A percentile compares a stretch with the other conserved stretches of the same genome.
phyloP scores from a whole-genome alignment of 108 stramenopile species.

The Cafeteria roenbergensis region DNA sequence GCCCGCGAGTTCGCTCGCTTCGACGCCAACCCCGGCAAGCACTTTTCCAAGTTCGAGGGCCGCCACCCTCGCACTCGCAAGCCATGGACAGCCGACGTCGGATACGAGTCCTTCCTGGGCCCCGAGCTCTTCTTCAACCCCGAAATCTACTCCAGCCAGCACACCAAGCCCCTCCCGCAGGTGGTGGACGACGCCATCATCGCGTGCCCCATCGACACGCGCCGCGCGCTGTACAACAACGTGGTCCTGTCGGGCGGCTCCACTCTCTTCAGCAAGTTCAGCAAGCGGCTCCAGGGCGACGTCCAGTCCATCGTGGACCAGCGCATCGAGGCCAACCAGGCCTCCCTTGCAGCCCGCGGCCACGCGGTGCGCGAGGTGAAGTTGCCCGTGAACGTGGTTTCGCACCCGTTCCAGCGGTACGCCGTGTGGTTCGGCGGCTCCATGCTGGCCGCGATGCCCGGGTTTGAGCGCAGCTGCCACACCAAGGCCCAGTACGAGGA shows the following conservation, averaged over 20 bases:
- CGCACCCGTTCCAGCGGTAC: slow-evolving; percentile 45
- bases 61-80: slow-evolving; percentile 18
- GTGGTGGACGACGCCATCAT: slow-evolving; percentile 54
- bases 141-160: slow-evolving; percentile 48
- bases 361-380: slow-evolving; percentile 10
- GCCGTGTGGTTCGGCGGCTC: slow-evolving; percentile 61
- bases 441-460: slow-evolving; percentile 46
- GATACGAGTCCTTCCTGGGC: slow-evolving; percentile 56
- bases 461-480: slow-evolving; percentile 53
- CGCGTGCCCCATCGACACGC: slow-evolving; percentile 54
- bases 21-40: slow-evolving; percentile 43
- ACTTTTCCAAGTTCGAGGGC: slow-evolving; percentile 38
- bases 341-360: neutral
- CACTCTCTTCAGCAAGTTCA: slow-evolving; percentile 59
- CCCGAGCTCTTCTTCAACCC: slow-evolving; percentile 61
- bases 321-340: slow-evolving; percentile 17
- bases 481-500: slow-evolving; percentile 58
- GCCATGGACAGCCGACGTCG: slow-evolving; percentile 34
- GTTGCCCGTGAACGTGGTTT: slow-evolving; percentile 48
- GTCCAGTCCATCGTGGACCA: slow-evolving; percentile 40
- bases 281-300: slow-evolving; percentile 46
- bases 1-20: slow-evolving; percentile 51
- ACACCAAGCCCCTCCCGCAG: slow-evolving; percentile 46
- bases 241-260: slow-evolving; percentile 53
- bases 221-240: slow-evolving; percentile 54